These are phyloP conservation scores for Yamadazyma diospyri DNA, from an alignment of 1,139 yeast genomes.

Conservation along the genomic window DNA sequence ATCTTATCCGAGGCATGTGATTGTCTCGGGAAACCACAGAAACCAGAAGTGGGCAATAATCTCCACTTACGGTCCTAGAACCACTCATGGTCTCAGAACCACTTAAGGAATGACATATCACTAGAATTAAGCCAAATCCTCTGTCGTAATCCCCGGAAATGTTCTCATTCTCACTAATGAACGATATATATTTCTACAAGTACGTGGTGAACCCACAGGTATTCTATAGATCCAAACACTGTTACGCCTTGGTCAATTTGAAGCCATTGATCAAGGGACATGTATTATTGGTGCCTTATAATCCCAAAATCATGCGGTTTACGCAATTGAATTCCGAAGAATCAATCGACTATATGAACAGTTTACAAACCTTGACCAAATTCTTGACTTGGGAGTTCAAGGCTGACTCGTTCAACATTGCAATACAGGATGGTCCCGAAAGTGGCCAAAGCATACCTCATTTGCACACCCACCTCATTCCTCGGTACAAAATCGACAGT, in stretches of 20 bases:
- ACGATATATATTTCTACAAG: constrained; percentile 44
- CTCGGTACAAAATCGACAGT: constrained; percentile 63
- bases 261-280: constrained; percentile 93
- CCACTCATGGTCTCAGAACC: too few species aligned
- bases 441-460: constrained; percentile 96
- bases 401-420: constrained; percentile 80
- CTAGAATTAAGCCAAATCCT: too few species aligned
- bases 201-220: constrained; percentile 66
- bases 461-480: constrained; percentile 88
- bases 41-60: too few species aligned
- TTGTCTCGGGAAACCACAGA: background rate
- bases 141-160: too few species aligned
- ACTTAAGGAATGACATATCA: too few species aligned
- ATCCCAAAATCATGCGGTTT: constrained; percentile 56
- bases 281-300: constrained; percentile 75
- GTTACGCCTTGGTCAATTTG: constrained; percentile 82
- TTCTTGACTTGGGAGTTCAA: constrained; percentile 63
- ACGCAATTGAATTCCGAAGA: constrained; percentile 70
- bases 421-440: constrained; percentile 94
- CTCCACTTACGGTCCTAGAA: too few species aligned
- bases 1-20: background rate
- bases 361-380: constrained; percentile 68
- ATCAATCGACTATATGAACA: constrained; percentile 69
- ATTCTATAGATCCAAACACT: constrained; percentile 49
- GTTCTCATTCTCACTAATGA: constrained; percentile 9